These are phyloP conservation scores for Magnaporthiopsis rhizophila DNA, from an alignment of 2,329 filamentous ascomycete species.

Conservation along the genomic window DNA sequence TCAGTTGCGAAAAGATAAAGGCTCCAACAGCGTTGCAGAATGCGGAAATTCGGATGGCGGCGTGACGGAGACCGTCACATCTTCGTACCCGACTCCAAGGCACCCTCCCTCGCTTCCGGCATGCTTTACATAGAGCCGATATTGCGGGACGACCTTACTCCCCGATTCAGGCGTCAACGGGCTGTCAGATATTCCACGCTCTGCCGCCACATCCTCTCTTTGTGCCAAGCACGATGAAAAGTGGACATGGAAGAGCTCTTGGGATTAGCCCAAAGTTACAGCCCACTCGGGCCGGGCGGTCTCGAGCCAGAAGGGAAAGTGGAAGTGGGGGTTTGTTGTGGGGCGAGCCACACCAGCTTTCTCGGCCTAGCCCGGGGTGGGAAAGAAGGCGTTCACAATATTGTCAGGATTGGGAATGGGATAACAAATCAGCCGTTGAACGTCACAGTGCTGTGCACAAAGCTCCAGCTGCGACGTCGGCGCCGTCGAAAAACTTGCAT, in stretches of 20 bases:
- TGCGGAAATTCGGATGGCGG: not conserved
- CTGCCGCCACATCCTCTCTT: not conserved
- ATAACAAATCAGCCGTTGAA: not conserved
- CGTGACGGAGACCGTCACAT: not conserved
- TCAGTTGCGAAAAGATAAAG: not conserved
- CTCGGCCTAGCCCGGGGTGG: not conserved
- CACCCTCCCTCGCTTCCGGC: no score
- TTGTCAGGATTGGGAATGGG: not conserved
- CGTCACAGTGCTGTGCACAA: not conserved
- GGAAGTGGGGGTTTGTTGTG: not conserved
- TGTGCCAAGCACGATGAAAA: no score
- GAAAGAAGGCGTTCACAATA: not conserved
- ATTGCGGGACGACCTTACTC: not conserved
- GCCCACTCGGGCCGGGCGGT: not conserved
- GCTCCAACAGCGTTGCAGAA: not conserved
- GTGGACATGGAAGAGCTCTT: not conserved
- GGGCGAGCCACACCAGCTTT: not conserved
- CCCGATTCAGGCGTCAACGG: not conserved
- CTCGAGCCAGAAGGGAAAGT: not conserved
- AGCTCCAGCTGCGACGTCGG: no score
- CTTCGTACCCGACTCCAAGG: not conserved
- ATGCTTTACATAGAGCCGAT: not conserved
- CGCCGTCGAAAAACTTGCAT: not conserved
- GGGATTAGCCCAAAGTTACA: not conserved
- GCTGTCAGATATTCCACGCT: no score